Base-by-base conservation (phyloP, 352 stramenopile species). In the Phytopythium oedochilum region DNA sequence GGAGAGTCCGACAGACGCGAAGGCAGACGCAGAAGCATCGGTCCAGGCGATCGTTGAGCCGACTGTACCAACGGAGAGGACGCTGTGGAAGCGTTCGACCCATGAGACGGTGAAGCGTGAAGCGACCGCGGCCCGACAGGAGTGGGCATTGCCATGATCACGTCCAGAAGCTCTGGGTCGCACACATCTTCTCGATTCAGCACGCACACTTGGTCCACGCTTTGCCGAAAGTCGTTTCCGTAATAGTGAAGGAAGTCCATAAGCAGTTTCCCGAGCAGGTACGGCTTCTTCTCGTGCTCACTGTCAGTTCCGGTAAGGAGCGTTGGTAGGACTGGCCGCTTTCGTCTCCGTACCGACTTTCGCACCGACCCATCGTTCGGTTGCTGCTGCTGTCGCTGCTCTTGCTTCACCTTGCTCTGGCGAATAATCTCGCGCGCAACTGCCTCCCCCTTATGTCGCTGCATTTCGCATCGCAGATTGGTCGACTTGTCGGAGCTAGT, bases 241-340 rank as follows among this genome's bases (percentile, higher is more conserved):
- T 89, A 94, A 62, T 86, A 94, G 43, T 92, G 78, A 51, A 94
- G 61, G 44, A 94, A 83, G 56, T 86, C 70, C 84, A 94, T 92
- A 4, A 94, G 59, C 29, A 90, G 64, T 51, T 94, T 94, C 3
- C 84, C 84, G 2, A 94, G 63, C 10, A 91, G 46, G 51, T 70
- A 85, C 10, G 73, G 72, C 42, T 78, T 68, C 18, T 63, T 44
- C 49, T 85, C 73, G 40, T 71, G 66, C 18, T 66, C 68, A 1
- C 42, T 46, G 18, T 73, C 63, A 18, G 63, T 69, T 0, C 63
- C 60, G 18, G 60, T 59, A 5, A 84, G 50, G 43, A 82, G 66
- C 5, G 71, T 74, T 40, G 65, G 64, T 15, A 86, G 52, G 6
- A 74, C 63, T 5, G 62, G 70, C 46, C 66, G 60, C 49, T 63